These are phyloP conservation scores for Fagus sylvatica DNA, from an alignment of 306 rosid species.

Conservation along the genomic window DNA sequence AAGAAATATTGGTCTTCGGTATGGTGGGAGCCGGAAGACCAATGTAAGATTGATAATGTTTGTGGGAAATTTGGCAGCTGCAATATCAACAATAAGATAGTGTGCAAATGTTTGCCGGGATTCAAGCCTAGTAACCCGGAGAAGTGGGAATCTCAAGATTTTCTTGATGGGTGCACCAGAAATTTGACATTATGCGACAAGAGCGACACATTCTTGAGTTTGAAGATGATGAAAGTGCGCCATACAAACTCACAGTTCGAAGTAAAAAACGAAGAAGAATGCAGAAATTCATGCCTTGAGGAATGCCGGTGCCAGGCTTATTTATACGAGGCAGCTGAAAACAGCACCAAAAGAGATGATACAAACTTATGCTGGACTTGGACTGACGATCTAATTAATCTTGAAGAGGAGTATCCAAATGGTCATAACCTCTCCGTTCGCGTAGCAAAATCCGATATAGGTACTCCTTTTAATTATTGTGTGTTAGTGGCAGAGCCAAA, in stretches of 20 bases:
- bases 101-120: constrained; percentile 50
- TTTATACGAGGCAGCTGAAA: constrained; percentile 12
- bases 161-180: constrained; percentile 27
- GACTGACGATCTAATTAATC: constrained; percentile 2
- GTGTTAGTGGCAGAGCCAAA: too few relatives aligned
- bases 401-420: constrained; percentile 12
- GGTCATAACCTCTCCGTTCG: constrained; percentile 20
- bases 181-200: background rate
- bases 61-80: constrained; percentile 46
- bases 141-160: background rate
- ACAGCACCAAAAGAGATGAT: background rate
- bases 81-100: background rate
- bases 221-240: background rate
- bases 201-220: constrained; percentile 18
- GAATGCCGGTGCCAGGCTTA: constrained; percentile 37
- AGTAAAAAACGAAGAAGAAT: constrained; percentile 9
- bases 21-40: constrained; percentile 16
- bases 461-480: constrained; percentile 55
- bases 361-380: constrained; percentile 15
- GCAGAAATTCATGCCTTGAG: constrained; percentile 13
- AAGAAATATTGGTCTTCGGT: fast-evolving
- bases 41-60: constrained; percentile 8
- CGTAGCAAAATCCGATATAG: constrained; percentile 25
- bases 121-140: background rate
- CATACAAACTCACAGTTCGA: fast-evolving